Evolutionary conservation across 2,329 filamentous ascomycete species (phyloP).

Genomic region (Epichloe gansuensis): DNA sequence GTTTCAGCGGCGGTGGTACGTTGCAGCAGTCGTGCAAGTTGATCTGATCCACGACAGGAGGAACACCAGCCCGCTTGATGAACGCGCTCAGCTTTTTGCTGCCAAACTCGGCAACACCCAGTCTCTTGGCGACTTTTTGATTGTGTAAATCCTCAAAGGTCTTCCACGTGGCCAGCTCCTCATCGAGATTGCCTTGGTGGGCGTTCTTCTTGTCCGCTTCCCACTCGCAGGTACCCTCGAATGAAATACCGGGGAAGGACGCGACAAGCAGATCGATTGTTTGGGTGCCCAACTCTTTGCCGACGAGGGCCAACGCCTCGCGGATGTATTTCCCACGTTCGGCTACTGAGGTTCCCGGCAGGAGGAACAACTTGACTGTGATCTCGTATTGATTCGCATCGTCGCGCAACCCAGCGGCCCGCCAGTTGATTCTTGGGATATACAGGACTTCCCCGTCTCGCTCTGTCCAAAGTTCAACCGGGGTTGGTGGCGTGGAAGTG

Average conservation of each 20-base stretch:
- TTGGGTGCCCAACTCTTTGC: conserved; percentile 62
- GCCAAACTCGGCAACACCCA: conserved; percentile 88
- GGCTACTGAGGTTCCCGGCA: conserved; percentile 54
- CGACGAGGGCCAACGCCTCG: conserved; percentile 69
- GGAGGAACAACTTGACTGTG: conserved; percentile 89
- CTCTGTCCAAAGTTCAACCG: conserved; percentile 53
- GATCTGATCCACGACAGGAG: conserved; percentile 84
- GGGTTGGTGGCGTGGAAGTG: conserved; percentile 13
- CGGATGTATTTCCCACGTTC: conserved; percentile 56
- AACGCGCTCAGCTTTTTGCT: conserved; percentile 70
- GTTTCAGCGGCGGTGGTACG: conserved; percentile 74
- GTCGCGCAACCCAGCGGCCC: conserved; percentile 59
- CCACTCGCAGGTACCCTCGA: conserved; percentile 84
- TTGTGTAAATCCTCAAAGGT: conserved; percentile 61
- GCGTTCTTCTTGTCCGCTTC: conserved; percentile 52
- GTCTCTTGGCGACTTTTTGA: conserved; percentile 55
- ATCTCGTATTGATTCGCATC: conserved; percentile 81
- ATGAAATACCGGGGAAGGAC: conserved; percentile 85
- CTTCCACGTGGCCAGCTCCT: conserved; percentile 56
- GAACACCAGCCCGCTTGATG: conserved; percentile 54
- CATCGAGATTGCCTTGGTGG: conserved; percentile 50
- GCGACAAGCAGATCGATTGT: conserved; percentile 81
- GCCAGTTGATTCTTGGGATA: conserved; percentile 66
- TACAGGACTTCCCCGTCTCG: conserved; percentile 49
- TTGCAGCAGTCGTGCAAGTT: conserved; percentile 93